Percentiles rank a stretch among this genome's conserved stretches.
Evolutionary conservation across 2,329 filamentous ascomycete genomes (phyloP).

Genomic region (Ophiostoma fasciatum): DNA sequence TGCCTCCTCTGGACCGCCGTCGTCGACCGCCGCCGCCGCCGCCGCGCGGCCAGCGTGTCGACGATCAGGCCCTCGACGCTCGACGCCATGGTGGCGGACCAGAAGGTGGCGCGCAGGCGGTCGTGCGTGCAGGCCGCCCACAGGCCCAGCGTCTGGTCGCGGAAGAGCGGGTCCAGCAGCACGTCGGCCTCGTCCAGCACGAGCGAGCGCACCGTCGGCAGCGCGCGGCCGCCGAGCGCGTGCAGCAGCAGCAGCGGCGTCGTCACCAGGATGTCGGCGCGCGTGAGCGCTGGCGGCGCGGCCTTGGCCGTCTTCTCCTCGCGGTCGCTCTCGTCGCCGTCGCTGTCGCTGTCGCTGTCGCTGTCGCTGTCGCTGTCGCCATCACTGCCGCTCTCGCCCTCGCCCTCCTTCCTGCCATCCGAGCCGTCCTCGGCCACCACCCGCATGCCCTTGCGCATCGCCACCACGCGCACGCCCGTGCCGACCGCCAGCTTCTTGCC

Average conservation of each 20-base stretch:
- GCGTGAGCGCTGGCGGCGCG: conserved; percentile 38
- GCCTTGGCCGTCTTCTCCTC: background rate
- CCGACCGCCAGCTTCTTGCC: conserved; percentile 59
- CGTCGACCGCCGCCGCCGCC: background rate
- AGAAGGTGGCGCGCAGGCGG: conserved; percentile 62
- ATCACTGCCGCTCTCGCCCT: conserved; percentile 13
- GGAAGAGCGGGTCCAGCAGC: conserved; percentile 78
- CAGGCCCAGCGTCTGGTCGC: conserved; percentile 71
- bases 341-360: conserved; percentile 15
- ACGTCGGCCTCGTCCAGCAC: conserved; percentile 93
- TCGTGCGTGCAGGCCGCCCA: conserved; percentile 66
- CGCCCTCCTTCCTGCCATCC: conserved; percentile 20
- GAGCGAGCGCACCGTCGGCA: conserved; percentile 57
- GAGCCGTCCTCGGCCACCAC: conserved; percentile 36
- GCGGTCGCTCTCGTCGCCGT: conserved; percentile 13
- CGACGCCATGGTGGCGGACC: conserved; percentile 98
- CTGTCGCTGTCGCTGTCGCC: conserved; percentile 19
- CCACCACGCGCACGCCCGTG: conserved; percentile 63
- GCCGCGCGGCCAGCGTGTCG: conserved; percentile 46
- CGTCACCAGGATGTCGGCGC: conserved; percentile 65
- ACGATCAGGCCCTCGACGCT: conserved; percentile 70
- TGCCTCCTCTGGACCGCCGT: background rate
- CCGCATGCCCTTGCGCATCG: conserved; percentile 75
- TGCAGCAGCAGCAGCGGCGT: conserved; percentile 69
- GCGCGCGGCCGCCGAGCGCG: conserved; percentile 37